Evolutionary conservation across 768 basidiomycete genomes (phyloP).

Genomic region (Suillus subalutaceus): DNA sequence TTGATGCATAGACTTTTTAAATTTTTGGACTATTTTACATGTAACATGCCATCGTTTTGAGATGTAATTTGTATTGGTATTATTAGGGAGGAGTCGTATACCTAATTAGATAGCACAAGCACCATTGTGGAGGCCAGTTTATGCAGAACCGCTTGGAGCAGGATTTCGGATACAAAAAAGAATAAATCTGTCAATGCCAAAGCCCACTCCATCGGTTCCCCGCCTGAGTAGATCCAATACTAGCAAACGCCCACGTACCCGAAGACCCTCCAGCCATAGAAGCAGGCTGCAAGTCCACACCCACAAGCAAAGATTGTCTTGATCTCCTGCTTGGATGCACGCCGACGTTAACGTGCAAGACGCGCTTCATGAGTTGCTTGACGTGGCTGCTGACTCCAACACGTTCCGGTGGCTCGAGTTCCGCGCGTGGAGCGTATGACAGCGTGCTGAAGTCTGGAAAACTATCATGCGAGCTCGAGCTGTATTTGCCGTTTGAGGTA

Average conservation of each 20-base stretch:
- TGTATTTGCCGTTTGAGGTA: constrained; percentile 7
- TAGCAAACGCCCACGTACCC: constrained; percentile 26
- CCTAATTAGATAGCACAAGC: neutral
- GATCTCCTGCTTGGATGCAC: neutral
- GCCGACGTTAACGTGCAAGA: constrained; percentile 18
- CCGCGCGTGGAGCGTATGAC: constrained; percentile 7
- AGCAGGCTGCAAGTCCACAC: constrained; percentile 1
- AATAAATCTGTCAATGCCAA: constrained; percentile 16
- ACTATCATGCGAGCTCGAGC: constrained; percentile 1
- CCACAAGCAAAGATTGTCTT: constrained; percentile 13
- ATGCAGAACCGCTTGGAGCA: neutral
- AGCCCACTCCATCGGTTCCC: constrained; percentile 26
- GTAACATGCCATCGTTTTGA: neutral
- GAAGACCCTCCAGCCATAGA: constrained; percentile 11
- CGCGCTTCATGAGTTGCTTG: constrained; percentile 25
- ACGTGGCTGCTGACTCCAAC: constrained; percentile 20
- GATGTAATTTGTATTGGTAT: constrained; percentile 9
- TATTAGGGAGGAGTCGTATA: neutral
- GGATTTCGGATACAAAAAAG: neutral
- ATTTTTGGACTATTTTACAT: neutral
- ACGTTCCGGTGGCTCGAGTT: constrained; percentile 16
- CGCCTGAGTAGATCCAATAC: constrained; percentile 13
- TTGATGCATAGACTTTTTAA: neutral
- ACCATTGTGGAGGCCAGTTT: neutral
- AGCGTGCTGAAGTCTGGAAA: constrained; percentile 22